Base-by-base conservation (phyloP, 2,329 filamentous ascomycete species). In the Neobulgaria alba region DNA sequence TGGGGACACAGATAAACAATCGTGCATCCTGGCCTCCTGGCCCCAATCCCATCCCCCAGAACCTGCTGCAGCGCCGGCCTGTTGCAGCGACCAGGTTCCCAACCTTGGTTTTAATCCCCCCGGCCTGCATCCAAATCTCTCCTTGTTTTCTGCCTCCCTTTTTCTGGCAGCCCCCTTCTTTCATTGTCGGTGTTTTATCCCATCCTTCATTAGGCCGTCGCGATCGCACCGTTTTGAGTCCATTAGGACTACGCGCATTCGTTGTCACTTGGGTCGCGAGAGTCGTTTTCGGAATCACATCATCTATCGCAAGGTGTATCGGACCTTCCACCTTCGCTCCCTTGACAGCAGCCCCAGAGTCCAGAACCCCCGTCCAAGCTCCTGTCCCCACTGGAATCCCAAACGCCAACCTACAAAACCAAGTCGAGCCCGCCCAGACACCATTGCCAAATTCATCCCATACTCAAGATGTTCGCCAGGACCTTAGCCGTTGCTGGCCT, bases 391-490 rank as follows among this genome's bases (percentile, higher is more conserved):
- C n/a, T n/a, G n/a, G 12, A 12, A 26, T 26, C 23, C 23, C 12
- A 7, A 26, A 26, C 23, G 23, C 7, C 7, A 7, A 7, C 7
- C 7, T 26, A 26, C 23, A 26, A 26, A 26, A 26, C 23, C 12
- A 26, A 26, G 7, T 26, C 12, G 23, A n/a, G 23, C 12, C 23
- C 23, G 23, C 23, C 23, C 7, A 7, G 23, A 26, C 7, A 7
- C 12, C 12, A 7, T 12, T 26, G 23, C 23, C 7, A 26, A 26
- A 12, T 26, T 26, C 23, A 26, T 26, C 23, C 23, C 23, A 26
- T 26, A 7, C 7, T 35, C 15, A 16, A 35, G 12, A 35, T 35
- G 33, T 35, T 35, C n/a, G 18, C 33, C 16, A 35, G 19, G 33
- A 21, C 33, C 33, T 35, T 35, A 19, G 16, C 33, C 5, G n/a